Conservation (phyloP, 2,329 filamentous ascomycete genomes). For the Fusarium miscanthi region DNA sequence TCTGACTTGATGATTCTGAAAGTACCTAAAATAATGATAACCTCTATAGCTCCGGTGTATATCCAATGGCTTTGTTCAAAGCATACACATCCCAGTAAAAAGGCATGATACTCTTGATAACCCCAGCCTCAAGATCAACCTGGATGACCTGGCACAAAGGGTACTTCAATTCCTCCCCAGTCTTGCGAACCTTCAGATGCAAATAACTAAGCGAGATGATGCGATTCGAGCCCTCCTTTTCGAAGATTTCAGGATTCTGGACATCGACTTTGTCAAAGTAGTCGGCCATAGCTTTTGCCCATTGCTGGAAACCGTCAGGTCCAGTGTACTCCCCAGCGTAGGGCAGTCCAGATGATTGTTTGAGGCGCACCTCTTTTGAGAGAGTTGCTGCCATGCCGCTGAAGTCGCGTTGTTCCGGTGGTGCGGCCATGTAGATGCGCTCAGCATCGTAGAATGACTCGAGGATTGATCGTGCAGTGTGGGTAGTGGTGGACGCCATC, state of each 20-base stretch:
- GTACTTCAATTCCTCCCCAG: conserved; percentile 44
- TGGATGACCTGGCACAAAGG: conserved; percentile 48
- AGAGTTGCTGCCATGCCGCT: conserved; percentile 45
- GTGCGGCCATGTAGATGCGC: conserved; percentile 48
- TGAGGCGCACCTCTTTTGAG: conserved; percentile 41
- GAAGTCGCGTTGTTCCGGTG: conserved; percentile 48
- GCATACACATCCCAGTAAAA: conserved; percentile 52
- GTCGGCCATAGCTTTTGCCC: conserved; percentile 46
- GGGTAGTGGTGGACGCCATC: not conserved
- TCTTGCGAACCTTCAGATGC: conserved; percentile 47
- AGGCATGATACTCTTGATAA: conserved; percentile 46
- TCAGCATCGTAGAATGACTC: conserved; percentile 51
- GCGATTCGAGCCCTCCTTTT: conserved; percentile 42
- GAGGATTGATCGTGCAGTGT: conserved; percentile 46
- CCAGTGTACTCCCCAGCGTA: conserved; percentile 49
- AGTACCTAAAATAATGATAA: not conserved
- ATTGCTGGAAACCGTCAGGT: conserved; percentile 47
- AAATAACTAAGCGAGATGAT: conserved; percentile 46
- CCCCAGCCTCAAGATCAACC: conserved; percentile 48
- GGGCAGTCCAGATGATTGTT: conserved; percentile 50
- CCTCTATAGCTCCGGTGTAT: conserved; percentile 12
- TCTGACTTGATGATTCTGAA: not conserved
- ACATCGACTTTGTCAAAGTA: conserved; percentile 47
- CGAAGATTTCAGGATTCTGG: conserved; percentile 48
- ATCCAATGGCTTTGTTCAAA: conserved; percentile 37